Conservation (phyloP, 1,139 yeast genomes). For the Eremothecium sinecaudum region DNA sequence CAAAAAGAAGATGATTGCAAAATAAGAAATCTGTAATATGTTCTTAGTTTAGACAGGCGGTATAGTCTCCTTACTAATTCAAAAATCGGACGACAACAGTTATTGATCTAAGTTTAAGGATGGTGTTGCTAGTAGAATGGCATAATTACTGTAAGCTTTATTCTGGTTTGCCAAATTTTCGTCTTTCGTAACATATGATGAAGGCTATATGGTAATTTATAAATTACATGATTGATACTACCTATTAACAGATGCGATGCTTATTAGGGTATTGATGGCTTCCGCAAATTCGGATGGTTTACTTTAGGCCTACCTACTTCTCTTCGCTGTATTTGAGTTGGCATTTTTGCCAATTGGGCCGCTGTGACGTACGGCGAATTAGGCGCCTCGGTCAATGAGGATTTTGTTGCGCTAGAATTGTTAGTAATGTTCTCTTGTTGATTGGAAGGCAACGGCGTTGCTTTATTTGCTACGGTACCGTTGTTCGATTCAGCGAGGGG, state of each 20-base stretch:
- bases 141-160: too few relatives aligned
- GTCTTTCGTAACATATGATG: too few relatives aligned
- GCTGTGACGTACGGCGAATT: too few relatives aligned
- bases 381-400: conserved; percentile 2
- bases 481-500: not conserved
- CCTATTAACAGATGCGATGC: too few relatives aligned
- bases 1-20: not conserved
- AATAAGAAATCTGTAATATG: not conserved
- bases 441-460: not conserved
- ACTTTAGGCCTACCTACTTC: conserved; percentile 30
- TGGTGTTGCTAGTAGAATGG: too few relatives aligned
- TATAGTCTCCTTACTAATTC: not conserved
- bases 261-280: conserved; percentile 6
- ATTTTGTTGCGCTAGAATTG: conserved; percentile 16
- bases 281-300: conserved; percentile 13
- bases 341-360: not conserved
- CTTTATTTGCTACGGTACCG: not conserved
- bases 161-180: too few relatives aligned
- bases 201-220: too few relatives aligned
- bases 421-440: conserved; percentile 5
- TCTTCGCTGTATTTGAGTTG: conserved; percentile 12
- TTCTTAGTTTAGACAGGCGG: not conserved
- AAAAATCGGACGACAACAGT: too few relatives aligned
- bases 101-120: too few relatives aligned
- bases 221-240: too few relatives aligned